Conservation (phyloP, 495 filamentous ascomycete species). For the Filosporella fistucella region DNA sequence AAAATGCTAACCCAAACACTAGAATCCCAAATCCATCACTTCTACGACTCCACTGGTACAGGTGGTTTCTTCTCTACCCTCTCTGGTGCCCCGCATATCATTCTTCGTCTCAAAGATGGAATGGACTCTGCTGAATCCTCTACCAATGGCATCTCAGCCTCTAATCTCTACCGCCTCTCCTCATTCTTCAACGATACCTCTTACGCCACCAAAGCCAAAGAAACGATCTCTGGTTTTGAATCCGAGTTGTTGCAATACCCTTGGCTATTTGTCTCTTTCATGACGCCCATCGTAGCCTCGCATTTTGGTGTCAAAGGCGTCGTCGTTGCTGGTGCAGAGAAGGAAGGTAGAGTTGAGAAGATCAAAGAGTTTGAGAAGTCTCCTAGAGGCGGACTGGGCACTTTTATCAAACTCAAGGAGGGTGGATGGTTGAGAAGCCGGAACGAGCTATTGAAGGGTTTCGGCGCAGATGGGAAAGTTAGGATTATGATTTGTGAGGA, state of each 20-base stretch:
- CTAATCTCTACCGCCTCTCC: conserved; percentile 77
- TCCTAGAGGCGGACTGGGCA: conserved; percentile 18
- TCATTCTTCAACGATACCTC: conserved; percentile 61
- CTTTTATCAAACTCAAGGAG: conserved; percentile 8
- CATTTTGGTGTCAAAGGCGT: conserved; percentile 42
- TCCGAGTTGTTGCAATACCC: conserved; percentile 90
- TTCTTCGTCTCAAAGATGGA: conserved; percentile 87
- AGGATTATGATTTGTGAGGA: conserved; percentile 46
- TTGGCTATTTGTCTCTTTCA: conserved; percentile 75
- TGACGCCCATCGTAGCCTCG: conserved; percentile 67
- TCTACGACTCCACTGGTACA: conserved; percentile 52
- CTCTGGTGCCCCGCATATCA: conserved; percentile 59
- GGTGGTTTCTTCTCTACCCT: conserved; percentile 88
- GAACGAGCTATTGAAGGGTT: conserved; percentile 34
- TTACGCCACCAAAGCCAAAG: conserved; percentile 60
- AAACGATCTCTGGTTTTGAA: conserved; percentile 80
- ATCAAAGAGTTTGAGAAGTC: conserved; percentile 19
- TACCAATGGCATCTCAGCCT: conserved; percentile 77
- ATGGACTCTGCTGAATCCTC: conserved; percentile 90
- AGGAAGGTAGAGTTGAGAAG: conserved; percentile 11
- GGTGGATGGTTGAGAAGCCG: conserved; percentile 21
- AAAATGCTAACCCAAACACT: too few species aligned
- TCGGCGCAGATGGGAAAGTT: conserved; percentile 36
- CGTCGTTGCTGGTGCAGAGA: conserved; percentile 14
- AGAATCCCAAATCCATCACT: conserved; percentile 64